Base-by-base conservation (phyloP, 2,329 filamentous ascomycete genomes). In the Penicillium sp. region DNA sequence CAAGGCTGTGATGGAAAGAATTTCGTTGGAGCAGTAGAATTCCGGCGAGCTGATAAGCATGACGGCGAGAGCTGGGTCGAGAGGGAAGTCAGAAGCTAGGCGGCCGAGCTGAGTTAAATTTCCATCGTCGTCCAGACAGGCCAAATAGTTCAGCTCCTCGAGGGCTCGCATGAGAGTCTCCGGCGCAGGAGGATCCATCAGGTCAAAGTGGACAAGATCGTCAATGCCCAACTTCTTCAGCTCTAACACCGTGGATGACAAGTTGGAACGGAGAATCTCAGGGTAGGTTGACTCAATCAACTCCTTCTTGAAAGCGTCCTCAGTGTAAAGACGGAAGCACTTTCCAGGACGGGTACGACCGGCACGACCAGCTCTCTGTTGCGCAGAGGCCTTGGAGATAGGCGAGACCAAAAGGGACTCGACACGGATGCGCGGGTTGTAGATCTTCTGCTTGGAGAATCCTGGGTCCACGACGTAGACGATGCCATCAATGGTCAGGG, bases 381-480 rank as follows among this genome's bases (percentile, higher is more conserved):
- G 90, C 9, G 95, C 94, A 1, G 94, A 97, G 23, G 94, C 94
- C 73, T 96, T 97, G 53, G 92, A 97, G 63, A 99, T 97, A 21
- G 94, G 92, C 3, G 94, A 96, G 5, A 99, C 93, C n/a, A 99
- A 81, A 7, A 99, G 82, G 1, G 94, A 97, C 75, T 99, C 94
- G 59, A 99, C 92, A 72, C 94, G 86, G 64, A 96, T 95, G 56
- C 94, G 86, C 21, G 94, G 93, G 73, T 99, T 97, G 80, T 97
- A 99, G 58, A 97, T 94, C 76, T 97, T 99, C 69, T 99, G 94
- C 78, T 99, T 99, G 77, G 91, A 96, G 79, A 99, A 99, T 33
- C 94, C 94, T 2, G 94, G 93, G 67, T 99, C 94, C n/a, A 99
- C 93, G 31, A 99, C 94, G 68, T 96, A 99, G 33, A 99, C 94